Conservation (phyloP, 768 basidiomycete genomes). For the Tulasnella sp. region DNA sequence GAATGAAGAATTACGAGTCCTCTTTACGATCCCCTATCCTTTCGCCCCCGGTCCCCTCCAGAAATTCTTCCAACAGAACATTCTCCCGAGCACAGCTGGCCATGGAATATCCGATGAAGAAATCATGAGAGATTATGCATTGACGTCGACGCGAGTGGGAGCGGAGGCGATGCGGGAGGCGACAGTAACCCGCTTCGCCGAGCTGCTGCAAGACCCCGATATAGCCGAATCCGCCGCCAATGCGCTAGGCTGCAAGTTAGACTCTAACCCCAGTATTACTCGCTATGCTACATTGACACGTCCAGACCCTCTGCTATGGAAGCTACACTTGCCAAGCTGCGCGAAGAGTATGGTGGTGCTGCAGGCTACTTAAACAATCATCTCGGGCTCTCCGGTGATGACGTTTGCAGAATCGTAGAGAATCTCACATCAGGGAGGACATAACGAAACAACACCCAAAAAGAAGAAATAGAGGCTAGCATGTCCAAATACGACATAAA, state of each 20-base stretch:
- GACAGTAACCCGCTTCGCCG: conserved; percentile 48
- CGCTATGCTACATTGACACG: background rate
- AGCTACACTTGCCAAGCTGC: conserved; percentile 60
- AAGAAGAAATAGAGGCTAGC: too few relatives aligned
- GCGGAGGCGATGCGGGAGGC: conserved; percentile 73
- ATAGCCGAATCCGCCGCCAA: conserved; percentile 72
- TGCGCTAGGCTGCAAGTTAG: conserved; percentile 53
- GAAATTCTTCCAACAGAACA: too few relatives aligned
- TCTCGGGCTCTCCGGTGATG: conserved; percentile 58
- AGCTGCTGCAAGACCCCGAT: conserved; percentile 41
- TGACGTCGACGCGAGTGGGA: conserved; percentile 73
- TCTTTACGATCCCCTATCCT: too few relatives aligned
- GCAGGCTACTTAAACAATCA: conserved; percentile 55
- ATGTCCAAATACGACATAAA: too few relatives aligned
- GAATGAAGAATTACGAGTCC: too few relatives aligned
- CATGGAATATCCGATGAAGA: conserved; percentile 61
- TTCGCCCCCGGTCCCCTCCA: too few relatives aligned
- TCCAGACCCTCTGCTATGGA: conserved; percentile 69
- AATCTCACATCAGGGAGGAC: background rate
- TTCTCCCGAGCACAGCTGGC: conserved; percentile 51
- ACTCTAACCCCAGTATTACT: background rate
- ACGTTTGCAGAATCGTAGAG: conserved; percentile 36
- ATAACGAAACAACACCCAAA: too few relatives aligned
- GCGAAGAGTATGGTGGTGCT: conserved; percentile 63
- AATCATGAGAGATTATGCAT: conserved; percentile 69